Evolutionary conservation across 1,139 yeast species (phyloP).

Genomic region (Scheffersomyces lignicola): DNA sequence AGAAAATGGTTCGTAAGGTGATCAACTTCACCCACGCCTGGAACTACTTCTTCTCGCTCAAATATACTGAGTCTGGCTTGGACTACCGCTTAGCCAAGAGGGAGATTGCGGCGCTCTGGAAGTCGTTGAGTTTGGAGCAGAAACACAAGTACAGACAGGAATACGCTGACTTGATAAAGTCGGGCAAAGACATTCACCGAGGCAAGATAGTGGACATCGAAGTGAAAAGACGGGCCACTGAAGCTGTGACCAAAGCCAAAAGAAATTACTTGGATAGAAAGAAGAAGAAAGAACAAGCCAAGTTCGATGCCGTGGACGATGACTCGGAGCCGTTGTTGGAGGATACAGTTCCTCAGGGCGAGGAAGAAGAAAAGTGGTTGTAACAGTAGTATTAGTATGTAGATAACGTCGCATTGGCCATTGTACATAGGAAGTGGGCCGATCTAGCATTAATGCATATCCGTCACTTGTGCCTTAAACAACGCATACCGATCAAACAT

Average conservation of each 20-base stretch:
- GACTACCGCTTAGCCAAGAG: constrained; percentile 38
- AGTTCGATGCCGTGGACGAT: too few species aligned
- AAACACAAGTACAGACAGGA: constrained; percentile 26
- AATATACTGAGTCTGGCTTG: constrained; percentile 14
- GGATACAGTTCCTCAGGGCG: too few species aligned
- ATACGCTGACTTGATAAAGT: constrained; percentile 25
- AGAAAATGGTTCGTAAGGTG: constrained; percentile 4
- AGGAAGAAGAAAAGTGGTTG: too few species aligned
- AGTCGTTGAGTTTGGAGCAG: constrained; percentile 21
- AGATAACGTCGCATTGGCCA: too few species aligned
- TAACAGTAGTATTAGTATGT: too few species aligned
- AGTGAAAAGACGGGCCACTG: constrained; percentile 12
- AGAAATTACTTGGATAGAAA: constrained; percentile 2
- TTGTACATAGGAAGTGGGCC: too few species aligned
- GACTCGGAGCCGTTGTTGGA: too few species aligned
- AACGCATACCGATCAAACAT: constrained; percentile 20
- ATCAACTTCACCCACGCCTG: constrained; percentile 1
- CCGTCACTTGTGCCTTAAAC: constrained; percentile 29
- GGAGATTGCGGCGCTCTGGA: constrained; percentile 34
- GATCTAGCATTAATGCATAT: constrained; percentile 28
- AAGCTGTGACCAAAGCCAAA: neutral
- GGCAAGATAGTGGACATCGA: constrained; percentile 29
- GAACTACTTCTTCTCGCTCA: constrained; percentile 11
- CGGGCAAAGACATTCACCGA: constrained; percentile 31
- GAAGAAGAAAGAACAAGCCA: neutral